Percentiles rank a stretch among this genome's conserved stretches.
Evolutionary conservation across 768 basidiomycete species (phyloP).

Genomic region (Russula lepida): DNA sequence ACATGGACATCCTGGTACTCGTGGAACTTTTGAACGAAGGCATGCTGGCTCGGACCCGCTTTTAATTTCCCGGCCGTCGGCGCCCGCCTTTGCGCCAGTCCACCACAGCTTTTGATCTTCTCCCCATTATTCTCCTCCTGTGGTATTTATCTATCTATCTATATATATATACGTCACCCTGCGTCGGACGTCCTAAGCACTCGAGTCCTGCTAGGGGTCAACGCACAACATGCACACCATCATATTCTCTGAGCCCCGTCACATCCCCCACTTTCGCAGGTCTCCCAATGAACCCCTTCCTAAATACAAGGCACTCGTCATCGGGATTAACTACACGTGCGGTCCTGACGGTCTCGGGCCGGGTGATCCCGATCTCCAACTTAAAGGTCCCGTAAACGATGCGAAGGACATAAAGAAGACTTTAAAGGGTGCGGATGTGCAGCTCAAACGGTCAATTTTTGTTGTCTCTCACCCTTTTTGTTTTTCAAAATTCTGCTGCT

Average conservation of each 20-base stretch:
- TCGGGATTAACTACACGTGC: constrained; percentile 1
- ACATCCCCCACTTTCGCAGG: not conserved
- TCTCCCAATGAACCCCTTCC: not conserved
- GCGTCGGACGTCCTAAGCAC: no score
- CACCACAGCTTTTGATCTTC: no score
- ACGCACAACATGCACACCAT: not conserved
- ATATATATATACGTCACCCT: not conserved
- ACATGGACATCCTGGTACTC: no score
- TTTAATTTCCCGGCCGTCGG: no score
- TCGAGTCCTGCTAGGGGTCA: no score
- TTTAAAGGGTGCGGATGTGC: constrained; percentile 3
- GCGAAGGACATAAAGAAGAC: constrained; percentile 1
- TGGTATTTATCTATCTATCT: no score
- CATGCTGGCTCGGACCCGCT: no score
- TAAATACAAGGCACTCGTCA: not conserved
- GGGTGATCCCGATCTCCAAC: not conserved
- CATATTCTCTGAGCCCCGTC: not conserved
- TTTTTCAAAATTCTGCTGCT: not conserved
- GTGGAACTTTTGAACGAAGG: no score
- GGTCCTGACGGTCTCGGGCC: not conserved
- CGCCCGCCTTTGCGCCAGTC: no score
- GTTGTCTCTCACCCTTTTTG: no score
- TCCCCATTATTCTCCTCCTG: no score
- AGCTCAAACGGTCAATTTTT: no score
- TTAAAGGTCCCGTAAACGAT: constrained; percentile 8